Evolutionary conservation across 2,329 filamentous ascomycete genomes (phyloP).

Genomic region (Sporothrix sp.): DNA sequence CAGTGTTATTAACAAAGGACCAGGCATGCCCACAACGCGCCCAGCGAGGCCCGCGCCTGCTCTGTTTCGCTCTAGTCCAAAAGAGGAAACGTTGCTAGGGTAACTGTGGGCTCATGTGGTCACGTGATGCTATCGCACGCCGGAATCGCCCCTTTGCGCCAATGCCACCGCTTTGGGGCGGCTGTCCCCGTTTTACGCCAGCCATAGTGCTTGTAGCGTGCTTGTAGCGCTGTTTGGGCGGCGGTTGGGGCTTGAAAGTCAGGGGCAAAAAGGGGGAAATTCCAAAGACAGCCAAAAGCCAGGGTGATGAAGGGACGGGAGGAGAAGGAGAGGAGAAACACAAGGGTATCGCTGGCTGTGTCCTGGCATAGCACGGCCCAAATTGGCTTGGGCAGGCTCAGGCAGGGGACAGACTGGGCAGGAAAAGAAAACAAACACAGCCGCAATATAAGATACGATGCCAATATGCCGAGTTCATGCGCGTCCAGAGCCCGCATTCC

Average conservation of each 20-base stretch:
- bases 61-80: slow-evolving; percentile 9
- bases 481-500: not conserved
- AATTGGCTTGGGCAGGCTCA: no score
- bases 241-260: slow-evolving; percentile 1
- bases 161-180: not conserved
- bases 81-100: slow-evolving; percentile 8
- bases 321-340: not conserved
- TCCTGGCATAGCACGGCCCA: no score
- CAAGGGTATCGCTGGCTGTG: no score
- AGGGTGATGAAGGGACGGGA: not conserved
- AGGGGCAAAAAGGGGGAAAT: slow-evolving; percentile 6
- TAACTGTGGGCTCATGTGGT: slow-evolving; percentile 6
- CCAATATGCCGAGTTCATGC: not conserved
- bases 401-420: no score
- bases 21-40: slow-evolving; percentile 7
- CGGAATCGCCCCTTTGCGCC: no score
- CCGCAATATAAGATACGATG: not conserved
- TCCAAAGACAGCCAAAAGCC: not conserved
- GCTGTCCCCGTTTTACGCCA: slow-evolving; percentile 7
- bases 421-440: not conserved
- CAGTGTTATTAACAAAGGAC: slow-evolving; percentile 8
- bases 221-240: not conserved
- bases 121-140: slow-evolving; percentile 3
- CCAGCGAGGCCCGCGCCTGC: not conserved
- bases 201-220: not conserved